Evolutionary conservation across 2,329 filamentous ascomycete genomes (phyloP), one percentile per base, ranked within the genome.

Genomic region (Ceratocystis colombiana): DNA sequence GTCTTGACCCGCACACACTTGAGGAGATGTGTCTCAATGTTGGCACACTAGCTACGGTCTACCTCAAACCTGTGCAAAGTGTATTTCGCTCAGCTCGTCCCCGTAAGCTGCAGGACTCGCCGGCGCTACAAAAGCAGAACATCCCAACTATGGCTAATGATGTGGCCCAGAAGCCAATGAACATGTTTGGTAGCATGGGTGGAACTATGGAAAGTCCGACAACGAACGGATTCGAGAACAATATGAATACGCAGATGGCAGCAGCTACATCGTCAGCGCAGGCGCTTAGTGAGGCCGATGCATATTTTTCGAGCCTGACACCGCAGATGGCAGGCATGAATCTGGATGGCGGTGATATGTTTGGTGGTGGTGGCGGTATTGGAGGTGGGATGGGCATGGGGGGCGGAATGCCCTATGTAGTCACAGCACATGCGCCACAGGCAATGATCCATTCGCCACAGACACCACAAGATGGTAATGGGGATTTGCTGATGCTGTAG

Each of bases 1-100:
- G 93, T 70, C 83, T 99, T 1, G 94, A 99, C 73, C 87, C 92
- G 0, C 81, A 83, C 59, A 99, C 94, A 0, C 81, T 99, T 6
- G 94, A 99, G 76, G 94, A 99, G 75, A 93, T 99, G 84, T 97
- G 94, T 73, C 83, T 99, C 68, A 95, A 93, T 71, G 92, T 99
- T 59, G 94, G 94, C 70, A 97, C 94, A 0, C 82, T 99, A 2
- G 94, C 94, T 2, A 99, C 94, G 0, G 93, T 99, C 64, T 99
- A 99, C 75, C 84, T 99, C 62, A 99, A 99, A 75, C 94, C 94
- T 2, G 93, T 99, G 5, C 91, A 97, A 74, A 93, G 94, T 65
- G 94, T 99, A 8, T 99, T 99, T 80, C 88, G 94, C 67, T 88
- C 87, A 20, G 93, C 94, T 12, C 84, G 94, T 15, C 88, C 90